A percentile compares a stretch with the other conserved stretches of the same genome.
Evolutionary conservation across 371 early-diverging fungal genomes (phyloP).

Genomic region (Apophysomyces ossiformis): DNA sequence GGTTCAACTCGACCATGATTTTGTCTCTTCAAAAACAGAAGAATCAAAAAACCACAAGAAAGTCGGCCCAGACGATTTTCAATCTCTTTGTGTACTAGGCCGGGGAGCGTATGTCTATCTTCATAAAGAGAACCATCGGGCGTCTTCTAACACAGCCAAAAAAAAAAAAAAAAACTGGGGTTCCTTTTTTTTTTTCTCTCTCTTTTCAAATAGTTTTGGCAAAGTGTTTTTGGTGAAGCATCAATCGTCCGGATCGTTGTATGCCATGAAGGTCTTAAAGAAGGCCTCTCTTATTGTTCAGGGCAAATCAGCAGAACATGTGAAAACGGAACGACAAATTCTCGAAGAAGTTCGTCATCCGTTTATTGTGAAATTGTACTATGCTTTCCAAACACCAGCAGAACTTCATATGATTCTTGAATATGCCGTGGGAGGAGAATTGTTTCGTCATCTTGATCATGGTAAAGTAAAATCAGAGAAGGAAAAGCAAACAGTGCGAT

Average conservation of each 20-base stretch:
- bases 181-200: not conserved
- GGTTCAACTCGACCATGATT: constrained; percentile 15
- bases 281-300: constrained; percentile 83
- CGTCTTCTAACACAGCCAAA: too few relatives aligned
- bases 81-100: constrained; percentile 91
- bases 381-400: constrained; percentile 91
- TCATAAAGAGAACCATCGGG: too few relatives aligned
- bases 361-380: constrained; percentile 94
- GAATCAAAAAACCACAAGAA: constrained; percentile 36
- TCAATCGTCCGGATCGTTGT: constrained; percentile 61
- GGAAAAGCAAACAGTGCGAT: too few relatives aligned
- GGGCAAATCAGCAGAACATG: constrained; percentile 72
- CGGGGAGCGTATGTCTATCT: constrained; percentile 67
- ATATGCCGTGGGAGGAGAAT: constrained; percentile 98
- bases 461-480: constrained; percentile 19
- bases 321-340: constrained; percentile 77
- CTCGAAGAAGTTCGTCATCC: constrained; percentile 81
- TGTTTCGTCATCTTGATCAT: constrained; percentile 87
- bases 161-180: not conserved
- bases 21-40: constrained; percentile 16
- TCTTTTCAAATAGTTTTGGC: constrained; percentile 58
- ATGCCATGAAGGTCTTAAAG: constrained; percentile 93
- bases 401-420: constrained; percentile 96
- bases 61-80: constrained; percentile 88
- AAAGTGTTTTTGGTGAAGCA: constrained; percentile 81